These are phyloP conservation scores for Suhomyces ambrosiae DNA, from an alignment of 1,139 yeast species.

Conservation along the genomic window DNA sequence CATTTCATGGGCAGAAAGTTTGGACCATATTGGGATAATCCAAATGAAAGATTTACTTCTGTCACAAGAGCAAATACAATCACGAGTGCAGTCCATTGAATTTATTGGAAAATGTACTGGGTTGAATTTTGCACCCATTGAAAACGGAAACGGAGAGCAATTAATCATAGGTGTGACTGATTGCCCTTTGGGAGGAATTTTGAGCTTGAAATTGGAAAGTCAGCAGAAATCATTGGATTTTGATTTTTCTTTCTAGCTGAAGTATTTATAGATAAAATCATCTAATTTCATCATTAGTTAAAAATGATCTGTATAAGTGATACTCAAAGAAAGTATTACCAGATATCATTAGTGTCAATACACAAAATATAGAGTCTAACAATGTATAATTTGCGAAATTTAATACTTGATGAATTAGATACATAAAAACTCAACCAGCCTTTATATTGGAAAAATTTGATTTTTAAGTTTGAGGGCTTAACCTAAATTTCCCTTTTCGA, in stretches of 20 bases:
- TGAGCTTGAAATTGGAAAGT: conserved; percentile 48
- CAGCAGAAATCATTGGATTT: conserved; percentile 40
- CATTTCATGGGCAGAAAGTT: conserved; percentile 60
- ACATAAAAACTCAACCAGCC: no score
- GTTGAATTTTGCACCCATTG: conserved; percentile 49
- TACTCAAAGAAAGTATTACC: no score
- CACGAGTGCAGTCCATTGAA: conserved; percentile 50
- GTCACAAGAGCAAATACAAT: conserved; percentile 19
- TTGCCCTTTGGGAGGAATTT: conserved; percentile 58
- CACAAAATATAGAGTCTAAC: no score
- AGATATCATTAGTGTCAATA: no score
- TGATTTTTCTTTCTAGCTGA: conserved; percentile 30
- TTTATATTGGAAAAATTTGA: no score
- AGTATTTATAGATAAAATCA: no score
- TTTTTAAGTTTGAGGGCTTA: no score
- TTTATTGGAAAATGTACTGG: conserved; percentile 65
- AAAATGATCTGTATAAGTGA: no score
- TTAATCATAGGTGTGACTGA: conserved; percentile 59
- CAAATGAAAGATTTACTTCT: conserved; percentile 34
- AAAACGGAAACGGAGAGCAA: conserved; percentile 49
- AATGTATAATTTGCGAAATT: no score
- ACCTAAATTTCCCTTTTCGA: no score
- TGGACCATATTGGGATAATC: conserved; percentile 59
- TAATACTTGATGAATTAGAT: no score
- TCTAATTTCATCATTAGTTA: no score